A percentile compares a stretch with the other conserved stretches of the same genome.
phyloP scores from a whole-genome alignment of 352 stramenopile genomes.

The Aphanomyces invadans region DNA sequence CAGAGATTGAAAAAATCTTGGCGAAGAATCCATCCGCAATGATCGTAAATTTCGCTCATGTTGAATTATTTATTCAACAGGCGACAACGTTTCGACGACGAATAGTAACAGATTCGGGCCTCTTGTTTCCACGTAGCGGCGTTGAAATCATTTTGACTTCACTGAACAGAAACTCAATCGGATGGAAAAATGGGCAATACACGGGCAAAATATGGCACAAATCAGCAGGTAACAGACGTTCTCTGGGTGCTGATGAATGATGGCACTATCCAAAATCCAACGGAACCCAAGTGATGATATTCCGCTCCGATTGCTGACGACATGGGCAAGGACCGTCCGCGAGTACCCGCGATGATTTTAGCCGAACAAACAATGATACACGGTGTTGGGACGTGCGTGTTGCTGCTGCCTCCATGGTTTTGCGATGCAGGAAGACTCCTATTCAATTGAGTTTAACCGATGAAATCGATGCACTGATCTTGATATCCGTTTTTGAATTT shows the following conservation, averaged over 20 bases:
- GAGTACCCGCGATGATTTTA: background rate
- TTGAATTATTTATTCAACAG: too few relatives aligned
- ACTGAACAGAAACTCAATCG: constrained; percentile 1
- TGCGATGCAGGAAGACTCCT: too few relatives aligned
- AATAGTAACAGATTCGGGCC: background rate
- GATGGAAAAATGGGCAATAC: background rate
- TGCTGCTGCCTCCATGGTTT: background rate
- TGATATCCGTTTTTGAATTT: too few relatives aligned
- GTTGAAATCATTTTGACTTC: background rate
- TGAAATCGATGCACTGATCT: too few relatives aligned
- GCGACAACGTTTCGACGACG: background rate
- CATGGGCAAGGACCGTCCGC: background rate
- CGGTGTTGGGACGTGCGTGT: background rate
- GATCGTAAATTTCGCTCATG: too few relatives aligned
- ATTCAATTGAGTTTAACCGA: too few relatives aligned
- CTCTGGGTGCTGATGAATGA: background rate
- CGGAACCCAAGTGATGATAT: background rate
- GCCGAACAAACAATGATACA: background rate
- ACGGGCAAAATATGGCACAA: background rate
- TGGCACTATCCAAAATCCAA: constrained; percentile 1
- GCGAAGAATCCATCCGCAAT: too few relatives aligned
- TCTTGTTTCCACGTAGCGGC: background rate
- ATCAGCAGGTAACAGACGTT: background rate
- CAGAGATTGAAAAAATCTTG: too few relatives aligned
- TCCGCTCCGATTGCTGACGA: background rate